phyloP scores from a whole-genome alignment of 768 basidiomycete species.

The Amanita polypyramis region DNA sequence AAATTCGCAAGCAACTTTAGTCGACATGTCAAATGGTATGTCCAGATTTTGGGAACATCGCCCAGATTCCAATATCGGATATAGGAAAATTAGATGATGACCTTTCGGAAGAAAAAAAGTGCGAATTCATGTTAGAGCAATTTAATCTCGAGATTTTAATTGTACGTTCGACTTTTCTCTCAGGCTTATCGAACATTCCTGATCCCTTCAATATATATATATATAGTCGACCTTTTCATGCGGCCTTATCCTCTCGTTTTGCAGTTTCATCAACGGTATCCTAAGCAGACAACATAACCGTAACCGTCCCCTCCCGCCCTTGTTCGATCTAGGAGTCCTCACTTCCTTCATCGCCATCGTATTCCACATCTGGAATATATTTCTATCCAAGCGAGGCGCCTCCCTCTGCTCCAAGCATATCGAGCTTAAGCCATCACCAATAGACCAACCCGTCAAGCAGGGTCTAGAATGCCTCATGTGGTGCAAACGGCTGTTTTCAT shows the following conservation, averaged over 20 bases:
- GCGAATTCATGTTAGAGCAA: conserved; percentile 1
- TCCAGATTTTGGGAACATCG: background rate
- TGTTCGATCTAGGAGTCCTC: background rate
- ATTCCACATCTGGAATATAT: conserved; percentile 1
- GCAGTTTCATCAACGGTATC: background rate
- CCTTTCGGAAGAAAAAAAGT: background rate
- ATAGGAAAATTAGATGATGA: background rate
- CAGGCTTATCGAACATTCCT: background rate
- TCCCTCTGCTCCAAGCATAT: conserved; percentile 1
- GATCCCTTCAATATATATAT: background rate
- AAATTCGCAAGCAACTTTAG: background rate
- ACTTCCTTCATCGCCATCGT: conserved; percentile 1
- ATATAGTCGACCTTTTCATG: conserved; percentile 1
- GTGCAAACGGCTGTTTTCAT: background rate
- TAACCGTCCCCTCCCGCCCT: background rate
- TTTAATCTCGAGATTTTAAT: background rate
- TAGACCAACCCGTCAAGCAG: background rate
- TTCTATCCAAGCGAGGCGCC: background rate
- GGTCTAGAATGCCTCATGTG: background rate
- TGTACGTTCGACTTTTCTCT: background rate
- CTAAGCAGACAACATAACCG: background rate
- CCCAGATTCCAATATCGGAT: background rate
- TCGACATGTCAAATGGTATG: background rate
- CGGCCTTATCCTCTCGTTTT: conserved; percentile 1
- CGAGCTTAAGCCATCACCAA: background rate